Evolutionary conservation across 2,329 filamentous ascomycete genomes (phyloP), one percentile per base, ranked within the genome.

Genomic region (Endothia cerciana): DNA sequence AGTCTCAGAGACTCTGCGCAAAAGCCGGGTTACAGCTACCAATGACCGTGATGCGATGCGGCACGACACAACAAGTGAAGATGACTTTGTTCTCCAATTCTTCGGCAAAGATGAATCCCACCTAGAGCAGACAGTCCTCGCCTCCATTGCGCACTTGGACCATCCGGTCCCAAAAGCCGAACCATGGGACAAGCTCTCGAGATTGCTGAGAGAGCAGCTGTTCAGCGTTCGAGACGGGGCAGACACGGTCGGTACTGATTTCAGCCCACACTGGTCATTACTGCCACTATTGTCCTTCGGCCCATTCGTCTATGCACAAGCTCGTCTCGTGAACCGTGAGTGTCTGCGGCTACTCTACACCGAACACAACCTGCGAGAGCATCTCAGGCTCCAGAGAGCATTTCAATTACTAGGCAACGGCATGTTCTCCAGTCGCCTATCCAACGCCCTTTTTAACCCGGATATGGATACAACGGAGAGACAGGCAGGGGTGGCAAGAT

Each of bases 321-420:
- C 92, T 7, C 85, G 87, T 51, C 80, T 97, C 0, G 84, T 97
- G 45, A 95, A 94, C 70, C 87, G 87, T 38, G 90, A 91, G 62
- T 91, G 91, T 65, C 85, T 97, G 71, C 80, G 78, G 62, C 80
- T 96, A 10, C 85, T 98, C 25, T 96, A 97, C 74, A 85, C 85
- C 22, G 83, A 87, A 6, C 91, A 97, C 73, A 81, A 87, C 11
- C 78, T 99, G 4, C 85, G 87, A 19, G 80, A 85, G 1, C 93
- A 98, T 73, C 79, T 98, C 0, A 82, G 83, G 4, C 74, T 97
- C 1, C 93, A 97, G 72, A 87, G 87, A 66, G 86, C 90, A 53
- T 97, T 95, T 70, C 91, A 96, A 62, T 83, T 98, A 1, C 82
- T 98, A 7, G 91, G 93, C 2, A 93, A 95, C 71, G 93, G 93